Base-by-base conservation (phyloP, 345 rosid genomes). In the Garcia nutans region DNA sequence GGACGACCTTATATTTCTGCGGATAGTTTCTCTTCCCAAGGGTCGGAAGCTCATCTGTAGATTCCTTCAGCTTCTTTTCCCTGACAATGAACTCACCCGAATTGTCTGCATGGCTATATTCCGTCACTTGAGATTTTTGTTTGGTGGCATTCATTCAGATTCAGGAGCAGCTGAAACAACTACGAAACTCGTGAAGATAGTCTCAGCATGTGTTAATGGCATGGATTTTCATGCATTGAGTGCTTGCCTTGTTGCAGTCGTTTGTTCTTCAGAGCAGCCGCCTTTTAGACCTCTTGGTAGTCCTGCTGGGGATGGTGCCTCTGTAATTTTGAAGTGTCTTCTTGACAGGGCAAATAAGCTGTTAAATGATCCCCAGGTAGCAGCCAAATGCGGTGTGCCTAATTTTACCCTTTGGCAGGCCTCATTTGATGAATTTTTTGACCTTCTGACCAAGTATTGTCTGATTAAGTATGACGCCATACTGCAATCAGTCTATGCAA, bases 211-310 rank as follows among this genome's bases (percentile, higher is more conserved):
- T 73, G 87, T 96, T 56, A 82, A 78, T 70, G 86, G 86, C 55
- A 96, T 96, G 99, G 97, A 96, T 77, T 89, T 93, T 20, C 91
- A 88, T 73, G 90, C 99, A 49, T 86, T 96, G 19, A 88, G 99
- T 75, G 94, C 91, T 42, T 96, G 99, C 83, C 96, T 96, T 74
- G 97, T 93, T 61, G 98, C 99, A 28, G 97, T 96, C 76, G 99
- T 96, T 76, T 96, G 99, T 78, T 96, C 99, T 44, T 88, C 89
- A 24, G 99, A 96, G 82, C 98, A 93, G 87, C 99, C 99, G 1
- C 99, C 98, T 13, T 92, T 96, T 49, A 87, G 99, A 15, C 99
- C 99, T 56, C 82, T 93, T 61, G 97, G 99, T 72, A 92, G 97
- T 72, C 79, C 94, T 55, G 86, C 95, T 3, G 99, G 99, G 2